Evolutionary conservation across 2,329 filamentous ascomycete species (phyloP), one percentile per base, ranked within the genome.

Genomic region (Beauveria scarabaeidicola): DNA sequence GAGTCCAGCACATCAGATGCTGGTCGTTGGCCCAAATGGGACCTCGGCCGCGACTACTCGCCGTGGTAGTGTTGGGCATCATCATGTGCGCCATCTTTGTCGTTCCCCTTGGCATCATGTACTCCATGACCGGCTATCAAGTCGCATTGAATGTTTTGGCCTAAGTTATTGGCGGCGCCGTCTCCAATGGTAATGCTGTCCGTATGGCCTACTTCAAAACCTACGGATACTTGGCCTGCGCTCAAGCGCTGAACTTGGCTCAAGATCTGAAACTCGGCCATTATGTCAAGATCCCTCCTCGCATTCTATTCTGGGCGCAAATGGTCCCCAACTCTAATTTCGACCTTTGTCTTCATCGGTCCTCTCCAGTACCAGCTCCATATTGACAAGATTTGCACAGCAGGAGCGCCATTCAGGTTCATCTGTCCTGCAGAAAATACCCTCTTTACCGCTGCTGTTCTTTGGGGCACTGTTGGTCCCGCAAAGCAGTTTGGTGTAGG

Each of bases 181-280:
- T 72, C 62, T 70, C 73, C 3, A 65, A 72, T 6, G 77, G 77
- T 23, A 77, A 77, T 50, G 74, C 77, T 1, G 64, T 78, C n/a
- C 75, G 72, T 47, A 75, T 78, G 70, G 76, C 74, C 67, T 77
- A 73, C 65, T 78, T 79, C 69, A 79, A 79, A 68, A 69, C 72
- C 1, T 76, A 70, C 38, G 73, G 68, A 43, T 73, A 69, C 60
- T 67, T 73, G 15, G 69, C 72, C 0, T 70, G 68, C 13, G 67
- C 68, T 1, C 72, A 75, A 21, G 72, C 73, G 1, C 63, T 76
- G 3, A 65, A 66, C 53, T 75, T 76, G 53, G 69, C 63, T 56
- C 69, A 63, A 48, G 74, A 70, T 65, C 74, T 81, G 66, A 81
- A 81, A 66, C 74, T 66, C 11, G 66, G 62, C 8, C 65, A 66